Conservation (phyloP, 2,329 filamentous ascomycete genomes). For the Cladosporium sp. region DNA sequence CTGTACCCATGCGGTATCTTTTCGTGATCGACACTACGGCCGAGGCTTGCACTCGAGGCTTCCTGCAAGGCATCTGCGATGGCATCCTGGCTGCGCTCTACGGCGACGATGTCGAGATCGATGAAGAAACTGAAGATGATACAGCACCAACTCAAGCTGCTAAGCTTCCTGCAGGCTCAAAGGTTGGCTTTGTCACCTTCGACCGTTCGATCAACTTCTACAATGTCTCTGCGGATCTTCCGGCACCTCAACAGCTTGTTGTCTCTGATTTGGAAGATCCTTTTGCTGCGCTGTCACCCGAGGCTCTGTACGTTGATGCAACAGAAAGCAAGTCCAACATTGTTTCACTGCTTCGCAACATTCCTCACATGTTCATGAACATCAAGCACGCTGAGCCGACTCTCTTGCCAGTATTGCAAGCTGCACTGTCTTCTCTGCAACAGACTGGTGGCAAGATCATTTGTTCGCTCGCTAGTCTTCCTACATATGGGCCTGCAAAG, state of each 20-base stretch:
- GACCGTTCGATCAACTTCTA: slow-evolving; percentile 98
- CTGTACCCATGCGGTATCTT: slow-evolving; percentile 79
- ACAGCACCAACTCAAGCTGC: slow-evolving; percentile 44
- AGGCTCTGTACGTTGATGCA: slow-evolving; percentile 91
- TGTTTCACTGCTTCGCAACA: slow-evolving; percentile 73
- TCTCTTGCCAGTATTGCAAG: slow-evolving; percentile 76
- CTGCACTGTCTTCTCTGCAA: slow-evolving; percentile 77
- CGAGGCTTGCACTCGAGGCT: slow-evolving; percentile 85
- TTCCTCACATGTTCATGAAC: slow-evolving; percentile 81
- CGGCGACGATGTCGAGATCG: slow-evolving; percentile 55
- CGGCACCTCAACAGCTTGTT: slow-evolving; percentile 94
- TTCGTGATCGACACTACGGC: slow-evolving; percentile 93
- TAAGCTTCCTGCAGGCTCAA: slow-evolving; percentile 70
- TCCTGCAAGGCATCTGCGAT: slow-evolving; percentile 83
- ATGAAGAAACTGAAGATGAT: slow-evolving; percentile 51
- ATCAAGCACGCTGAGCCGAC: slow-evolving; percentile 90
- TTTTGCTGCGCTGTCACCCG: slow-evolving; percentile 77
- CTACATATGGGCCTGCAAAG: slow-evolving; percentile 85
- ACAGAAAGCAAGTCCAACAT: slow-evolving; percentile 85
- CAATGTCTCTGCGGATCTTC: slow-evolving; percentile 75
- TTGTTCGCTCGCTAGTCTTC: slow-evolving; percentile 79
- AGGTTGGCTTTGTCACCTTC: slow-evolving; percentile 91
- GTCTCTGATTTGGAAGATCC: slow-evolving; percentile 97
- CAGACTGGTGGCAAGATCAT: slow-evolving; percentile 89
- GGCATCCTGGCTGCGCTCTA: slow-evolving; percentile 84